Evolutionary conservation across 2,329 filamentous ascomycete species (phyloP).

Genomic region (Fusarium papillatum): DNA sequence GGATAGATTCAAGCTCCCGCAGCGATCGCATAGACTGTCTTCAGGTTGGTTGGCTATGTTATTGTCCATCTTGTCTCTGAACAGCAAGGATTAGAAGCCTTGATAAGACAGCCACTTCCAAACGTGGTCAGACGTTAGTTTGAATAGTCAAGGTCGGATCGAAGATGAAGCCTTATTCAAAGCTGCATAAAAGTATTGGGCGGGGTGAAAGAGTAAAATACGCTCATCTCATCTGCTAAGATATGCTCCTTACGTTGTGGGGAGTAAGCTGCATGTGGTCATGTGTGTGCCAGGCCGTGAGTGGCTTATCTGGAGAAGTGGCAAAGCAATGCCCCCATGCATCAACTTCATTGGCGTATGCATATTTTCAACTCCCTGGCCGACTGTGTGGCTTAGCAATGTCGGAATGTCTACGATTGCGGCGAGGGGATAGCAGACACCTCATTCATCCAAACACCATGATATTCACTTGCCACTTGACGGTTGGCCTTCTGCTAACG

Average conservation of each 20-base stretch:
- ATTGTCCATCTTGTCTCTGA: not conserved
- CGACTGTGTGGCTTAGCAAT: no score
- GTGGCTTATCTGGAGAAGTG: not conserved
- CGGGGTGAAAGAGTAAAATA: not conserved
- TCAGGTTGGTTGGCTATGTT: not conserved
- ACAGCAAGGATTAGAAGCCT: not conserved
- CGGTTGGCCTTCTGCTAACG: no score
- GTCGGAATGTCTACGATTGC: no score
- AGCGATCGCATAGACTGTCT: not conserved
- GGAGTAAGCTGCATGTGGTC: not conserved
- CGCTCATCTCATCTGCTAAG: not conserved
- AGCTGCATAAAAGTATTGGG: not conserved
- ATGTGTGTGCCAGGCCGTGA: not conserved
- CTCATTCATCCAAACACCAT: no score
- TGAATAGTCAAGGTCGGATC: not conserved
- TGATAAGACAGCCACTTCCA: not conserved
- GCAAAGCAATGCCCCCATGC: not conserved
- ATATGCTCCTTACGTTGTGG: not conserved
- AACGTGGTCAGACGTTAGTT: not conserved
- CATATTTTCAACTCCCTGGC: not conserved
- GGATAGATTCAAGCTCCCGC: not conserved
- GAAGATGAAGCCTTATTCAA: not conserved
- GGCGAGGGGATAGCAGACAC: no score
- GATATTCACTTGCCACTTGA: no score
- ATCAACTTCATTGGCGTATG: not conserved